A percentile compares a stretch with the other conserved stretches of the same genome.
Evolutionary conservation across 2,329 filamentous ascomycete genomes (phyloP).

Genomic region (Cladorrhinum sp.): DNA sequence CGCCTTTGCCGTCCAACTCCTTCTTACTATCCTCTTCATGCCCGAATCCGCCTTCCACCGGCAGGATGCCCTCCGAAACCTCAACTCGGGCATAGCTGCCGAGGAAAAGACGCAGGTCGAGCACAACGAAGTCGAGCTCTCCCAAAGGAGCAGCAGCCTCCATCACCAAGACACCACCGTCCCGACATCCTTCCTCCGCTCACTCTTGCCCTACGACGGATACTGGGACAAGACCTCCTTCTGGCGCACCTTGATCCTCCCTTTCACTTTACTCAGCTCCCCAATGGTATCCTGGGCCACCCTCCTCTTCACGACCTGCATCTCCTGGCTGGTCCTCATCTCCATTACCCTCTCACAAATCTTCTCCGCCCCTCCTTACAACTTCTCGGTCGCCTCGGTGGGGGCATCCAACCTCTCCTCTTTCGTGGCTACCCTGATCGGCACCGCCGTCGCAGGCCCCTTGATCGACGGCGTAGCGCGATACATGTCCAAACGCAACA

Average conservation of each 20-base stretch:
- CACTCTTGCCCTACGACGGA: constrained; percentile 37
- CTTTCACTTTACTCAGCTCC: constrained; percentile 35
- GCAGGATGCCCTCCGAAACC: neutral
- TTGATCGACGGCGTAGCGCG: constrained; percentile 36
- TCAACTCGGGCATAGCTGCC: neutral
- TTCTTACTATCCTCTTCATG: neutral
- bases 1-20: neutral
- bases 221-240: constrained; percentile 38
- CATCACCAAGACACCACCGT: neutral
- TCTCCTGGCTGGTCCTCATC: constrained; percentile 33
- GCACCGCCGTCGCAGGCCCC: constrained; percentile 33
- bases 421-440: constrained; percentile 35
- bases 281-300: constrained; percentile 39
- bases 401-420: constrained; percentile 35
- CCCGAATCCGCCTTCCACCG: neutral
- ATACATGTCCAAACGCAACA: constrained; percentile 34
- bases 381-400: constrained; percentile 35
- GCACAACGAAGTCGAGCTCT: neutral
- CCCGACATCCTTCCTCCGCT: constrained; percentile 26
- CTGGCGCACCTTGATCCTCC: constrained; percentile 36
- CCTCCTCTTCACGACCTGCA: constrained; percentile 38
- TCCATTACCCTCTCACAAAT: constrained; percentile 36
- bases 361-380: constrained; percentile 37
- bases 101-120: neutral
- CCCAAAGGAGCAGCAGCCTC: neutral